phyloP scores from a whole-genome alignment of 768 basidiomycete species.

The Suillus subaureus region DNA sequence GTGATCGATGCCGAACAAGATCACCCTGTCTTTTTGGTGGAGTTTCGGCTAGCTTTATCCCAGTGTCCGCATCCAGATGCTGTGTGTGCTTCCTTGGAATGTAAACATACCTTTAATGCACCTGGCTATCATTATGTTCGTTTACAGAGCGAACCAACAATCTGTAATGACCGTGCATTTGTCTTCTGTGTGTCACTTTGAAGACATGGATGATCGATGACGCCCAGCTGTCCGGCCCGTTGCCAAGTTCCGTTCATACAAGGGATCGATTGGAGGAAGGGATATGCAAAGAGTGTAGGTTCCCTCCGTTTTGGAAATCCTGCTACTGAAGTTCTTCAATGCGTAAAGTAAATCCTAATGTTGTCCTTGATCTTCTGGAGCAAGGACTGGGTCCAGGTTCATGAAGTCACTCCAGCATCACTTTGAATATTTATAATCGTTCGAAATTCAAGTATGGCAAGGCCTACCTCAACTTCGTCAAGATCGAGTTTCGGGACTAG shows the following conservation, averaged over 20 bases:
- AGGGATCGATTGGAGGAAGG: not conserved
- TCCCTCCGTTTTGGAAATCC: not conserved
- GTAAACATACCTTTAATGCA: no score
- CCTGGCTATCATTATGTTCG: no score
- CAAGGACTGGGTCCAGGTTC: no score
- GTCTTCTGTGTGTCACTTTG: not conserved
- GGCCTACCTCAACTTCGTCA: no score
- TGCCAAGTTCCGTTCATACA: not conserved
- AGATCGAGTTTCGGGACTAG: no score
- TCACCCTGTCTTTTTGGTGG: not conserved
- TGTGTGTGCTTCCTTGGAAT: not conserved
- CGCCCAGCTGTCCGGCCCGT: not conserved
- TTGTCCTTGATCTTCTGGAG: no score
- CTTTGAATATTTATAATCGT: no score
- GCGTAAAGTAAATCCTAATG: no score
- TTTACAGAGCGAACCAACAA: not conserved
- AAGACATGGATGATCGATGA: not conserved
- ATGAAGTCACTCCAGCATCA: no score
- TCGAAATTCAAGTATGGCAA: no score
- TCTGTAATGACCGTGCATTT: not conserved
- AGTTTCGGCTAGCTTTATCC: not conserved
- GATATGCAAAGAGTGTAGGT: not conserved
- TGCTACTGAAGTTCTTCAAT: not conserved
- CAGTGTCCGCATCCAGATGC: not conserved
- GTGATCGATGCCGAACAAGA: not conserved